Evolutionary conservation across 768 basidiomycete species (phyloP), one percentile per base, ranked within the genome.

Genomic region (Phlebiopsis gigantea): DNA sequence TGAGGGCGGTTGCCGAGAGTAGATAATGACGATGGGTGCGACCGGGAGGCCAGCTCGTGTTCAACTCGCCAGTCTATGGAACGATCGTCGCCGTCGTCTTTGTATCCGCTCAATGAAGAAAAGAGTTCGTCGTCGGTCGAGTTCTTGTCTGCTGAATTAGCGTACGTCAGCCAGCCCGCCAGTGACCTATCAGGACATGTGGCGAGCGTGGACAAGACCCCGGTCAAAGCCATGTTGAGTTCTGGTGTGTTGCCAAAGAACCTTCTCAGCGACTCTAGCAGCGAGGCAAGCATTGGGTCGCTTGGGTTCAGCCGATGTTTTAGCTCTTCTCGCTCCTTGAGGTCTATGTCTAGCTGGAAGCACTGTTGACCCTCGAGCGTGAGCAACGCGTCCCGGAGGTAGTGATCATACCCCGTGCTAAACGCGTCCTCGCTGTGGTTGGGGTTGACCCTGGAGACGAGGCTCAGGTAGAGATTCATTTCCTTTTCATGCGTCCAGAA

Each of bases 211-310:
- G 90, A 84, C 30, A 97, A 72, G 4, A 87, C 82, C 21, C 90
- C 90, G 3, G 92, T 97, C 60, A 98, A 71, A 0, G 88, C 88
- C 53, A 98, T 82, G 67, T 98, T 98, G 69, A 80, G 83, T 61
- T 94, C 89, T 12, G 94, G 85, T 0, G 87, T 77, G 61, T 96
- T 93, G 14, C 82, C 81, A 70, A 97, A 91, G 77, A 98, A 96
- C 57, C 75, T 77, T 51, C 88, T 74, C 30, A 96, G 68, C 28
- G 79, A 79, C 52, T 87, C 84, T 45, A 97, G 79, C 48, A 96
- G 66, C 24, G 80, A 72, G 2, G 83, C 80, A 19, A 95, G 73
- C 8, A 96, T 73, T 9, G 88, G 82, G 63, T 95, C 93, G 59
- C 84, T 83, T 55, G 87, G 79, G 60, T 87, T 85, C 28, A 97